These are phyloP conservation scores for Saccharomycopsis hybrid DNA, from an alignment of 1,139 yeast species.

Conservation along the genomic window DNA sequence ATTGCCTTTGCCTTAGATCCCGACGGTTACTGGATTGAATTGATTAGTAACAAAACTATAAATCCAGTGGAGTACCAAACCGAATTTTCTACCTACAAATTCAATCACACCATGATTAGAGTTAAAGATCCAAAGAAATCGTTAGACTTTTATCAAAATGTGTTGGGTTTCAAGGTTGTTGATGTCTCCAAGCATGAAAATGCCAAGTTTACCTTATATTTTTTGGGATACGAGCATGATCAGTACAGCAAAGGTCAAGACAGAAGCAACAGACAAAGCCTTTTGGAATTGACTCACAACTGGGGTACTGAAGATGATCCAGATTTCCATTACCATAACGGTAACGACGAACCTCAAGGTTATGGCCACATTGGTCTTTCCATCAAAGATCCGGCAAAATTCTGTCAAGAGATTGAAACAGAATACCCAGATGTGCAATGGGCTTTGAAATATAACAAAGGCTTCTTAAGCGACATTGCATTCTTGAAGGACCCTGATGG, in stretches of 20 bases:
- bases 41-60: slow-evolving; percentile 53
- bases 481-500: slow-evolving; percentile 90
- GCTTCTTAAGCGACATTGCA: slow-evolving; percentile 53
- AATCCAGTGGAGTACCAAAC: slow-evolving; percentile 34
- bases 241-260: slow-evolving; percentile 30
- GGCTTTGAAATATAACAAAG: slow-evolving; percentile 53
- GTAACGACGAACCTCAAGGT: slow-evolving; percentile 75
- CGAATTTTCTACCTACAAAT: slow-evolving; percentile 41
- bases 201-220: slow-evolving; percentile 81
- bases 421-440: slow-evolving; percentile 40
- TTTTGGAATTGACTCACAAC: slow-evolving; percentile 87
- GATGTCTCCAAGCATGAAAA: slow-evolving; percentile 48
- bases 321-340: slow-evolving; percentile 72
- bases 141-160: slow-evolving; percentile 67
- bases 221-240: slow-evolving; percentile 61
- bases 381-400: slow-evolving; percentile 54
- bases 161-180: slow-evolving; percentile 72
- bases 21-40: slow-evolving; percentile 94
- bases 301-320: slow-evolving; percentile 88
- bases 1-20: slow-evolving; percentile 95
- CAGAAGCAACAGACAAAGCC: slow-evolving; percentile 40
- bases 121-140: slow-evolving; percentile 79
- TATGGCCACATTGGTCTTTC: slow-evolving; percentile 81
- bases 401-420: slow-evolving; percentile 46
- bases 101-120: slow-evolving; percentile 92